These are phyloP conservation scores for Cordia subcordata DNA, from an alignment of 257 asterid species.

Conservation along the genomic window DNA sequence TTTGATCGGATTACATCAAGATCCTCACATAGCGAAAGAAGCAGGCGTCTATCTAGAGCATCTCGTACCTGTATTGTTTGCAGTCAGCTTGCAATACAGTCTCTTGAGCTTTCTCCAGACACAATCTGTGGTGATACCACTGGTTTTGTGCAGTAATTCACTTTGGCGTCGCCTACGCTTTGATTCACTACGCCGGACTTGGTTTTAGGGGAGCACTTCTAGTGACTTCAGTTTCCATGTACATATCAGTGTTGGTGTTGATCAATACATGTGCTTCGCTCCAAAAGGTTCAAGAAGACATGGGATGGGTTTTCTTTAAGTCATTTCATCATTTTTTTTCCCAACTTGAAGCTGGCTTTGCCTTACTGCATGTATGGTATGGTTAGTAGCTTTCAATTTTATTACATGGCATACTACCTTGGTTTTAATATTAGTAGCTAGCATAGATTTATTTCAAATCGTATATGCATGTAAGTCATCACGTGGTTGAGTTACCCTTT, in stretches of 20 bases:
- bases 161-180: conserved; percentile 38
- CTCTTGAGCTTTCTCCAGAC: conserved; percentile 66
- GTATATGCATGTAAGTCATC: too few relatives aligned
- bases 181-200: conserved; percentile 45
- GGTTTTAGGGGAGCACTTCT: conserved; percentile 55
- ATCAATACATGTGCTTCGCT: conserved; percentile 31
- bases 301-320: conserved; percentile 48
- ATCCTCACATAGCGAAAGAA: conserved; percentile 41
- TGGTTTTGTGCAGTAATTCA: conserved; percentile 52
- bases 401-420: not conserved
- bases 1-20: conserved; percentile 51
- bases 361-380: conserved; percentile 83
- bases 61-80: conserved; percentile 70
- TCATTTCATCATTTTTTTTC: conserved; percentile 22
- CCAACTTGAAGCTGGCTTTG: conserved; percentile 48
- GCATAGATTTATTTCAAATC: too few relatives aligned
- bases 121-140: conserved; percentile 51
- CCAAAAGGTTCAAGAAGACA: conserved; percentile 35
- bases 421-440: too few relatives aligned
- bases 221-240: conserved; percentile 57
- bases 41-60: conserved; percentile 57
- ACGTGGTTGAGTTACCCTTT: too few relatives aligned
- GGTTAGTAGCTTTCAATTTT: conserved; percentile 43
- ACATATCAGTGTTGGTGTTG: conserved; percentile 49
- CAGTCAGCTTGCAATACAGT: conserved; percentile 57